A percentile compares a stretch with the other conserved stretches of the same genome.
phyloP scores from a whole-genome alignment of 768 basidiomycete species.

The Trametes punicea region DNA sequence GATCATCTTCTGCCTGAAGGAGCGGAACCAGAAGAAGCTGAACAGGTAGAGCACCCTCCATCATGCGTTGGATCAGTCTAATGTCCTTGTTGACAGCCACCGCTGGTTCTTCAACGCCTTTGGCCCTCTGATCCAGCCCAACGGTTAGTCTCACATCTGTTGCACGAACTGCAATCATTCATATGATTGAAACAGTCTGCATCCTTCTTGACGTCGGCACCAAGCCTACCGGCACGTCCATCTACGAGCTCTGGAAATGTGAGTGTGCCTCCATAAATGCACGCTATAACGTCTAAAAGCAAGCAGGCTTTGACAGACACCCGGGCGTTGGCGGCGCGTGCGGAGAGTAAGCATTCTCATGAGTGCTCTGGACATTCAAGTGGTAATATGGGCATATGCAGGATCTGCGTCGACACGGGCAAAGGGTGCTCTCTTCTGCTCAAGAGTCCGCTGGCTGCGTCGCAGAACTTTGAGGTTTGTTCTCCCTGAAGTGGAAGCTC shows the following conservation, averaged over 20 bases:
- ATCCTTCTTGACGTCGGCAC: conserved; percentile 94
- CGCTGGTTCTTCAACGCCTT: conserved; percentile 98
- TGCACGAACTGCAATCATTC: neutral
- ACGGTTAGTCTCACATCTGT: conserved; percentile 44
- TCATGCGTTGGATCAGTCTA: neutral
- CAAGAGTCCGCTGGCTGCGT: conserved; percentile 78
- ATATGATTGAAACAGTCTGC: conserved; percentile 55
- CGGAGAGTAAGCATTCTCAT: conserved; percentile 60
- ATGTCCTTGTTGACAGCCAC: conserved; percentile 43
- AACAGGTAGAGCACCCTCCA: conserved; percentile 45
- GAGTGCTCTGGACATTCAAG: neutral
- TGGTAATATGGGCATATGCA: conserved; percentile 23
- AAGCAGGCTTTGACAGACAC: conserved; percentile 71
- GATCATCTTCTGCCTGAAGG: conserved; percentile 87
- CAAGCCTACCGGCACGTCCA: conserved; percentile 89
- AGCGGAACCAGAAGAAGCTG: conserved; percentile 96
- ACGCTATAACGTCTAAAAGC: neutral
- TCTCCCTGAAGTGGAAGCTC: no score
- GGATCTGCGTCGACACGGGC: conserved; percentile 82
- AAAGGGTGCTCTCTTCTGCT: conserved; percentile 68
- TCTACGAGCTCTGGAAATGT: conserved; percentile 97
- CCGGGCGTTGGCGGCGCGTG: conserved; percentile 90
- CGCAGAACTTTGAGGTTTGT: conserved; percentile 87
- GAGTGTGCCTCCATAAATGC: conserved; percentile 7
- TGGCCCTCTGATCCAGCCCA: conserved; percentile 81